A percentile compares a stretch with the other conserved stretches of the same genome.
These are phyloP conservation scores for Alternaria sp. DNA, from an alignment of 2,329 filamentous ascomycete genomes.

Conservation along the genomic window DNA sequence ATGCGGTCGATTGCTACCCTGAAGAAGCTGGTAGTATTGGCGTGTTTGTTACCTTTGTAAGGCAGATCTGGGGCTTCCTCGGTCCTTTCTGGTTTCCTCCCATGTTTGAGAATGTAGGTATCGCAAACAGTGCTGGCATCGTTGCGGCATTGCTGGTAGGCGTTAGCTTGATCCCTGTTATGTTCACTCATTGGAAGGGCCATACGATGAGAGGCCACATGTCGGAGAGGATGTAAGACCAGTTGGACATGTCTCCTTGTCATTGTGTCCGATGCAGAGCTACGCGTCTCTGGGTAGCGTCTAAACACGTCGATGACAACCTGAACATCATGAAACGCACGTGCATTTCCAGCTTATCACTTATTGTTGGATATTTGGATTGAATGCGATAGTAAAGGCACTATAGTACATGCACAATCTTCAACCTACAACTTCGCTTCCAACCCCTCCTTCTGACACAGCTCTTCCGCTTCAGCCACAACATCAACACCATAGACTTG, in stretches of 20 bases:
- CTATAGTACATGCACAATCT: neutral
- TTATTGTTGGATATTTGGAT: neutral
- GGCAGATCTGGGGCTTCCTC: constrained; percentile 56
- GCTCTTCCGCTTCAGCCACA: constrained; percentile 52
- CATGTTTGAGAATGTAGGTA: constrained; percentile 49
- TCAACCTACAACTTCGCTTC: constrained; percentile 30
- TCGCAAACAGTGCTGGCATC: constrained; percentile 47
- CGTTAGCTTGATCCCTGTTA: constrained; percentile 31
- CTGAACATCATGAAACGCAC: neutral
- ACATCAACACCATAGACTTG: constrained; percentile 58
- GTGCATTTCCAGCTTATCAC: neutral
- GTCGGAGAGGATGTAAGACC: constrained; percentile 21
- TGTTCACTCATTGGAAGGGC: constrained; percentile 36
- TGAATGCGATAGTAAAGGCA: neutral
- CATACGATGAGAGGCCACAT: constrained; percentile 25
- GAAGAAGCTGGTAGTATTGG: constrained; percentile 62
- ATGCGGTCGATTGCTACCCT: constrained; percentile 64
- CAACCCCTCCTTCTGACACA: constrained; percentile 48
- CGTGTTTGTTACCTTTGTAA: constrained; percentile 64
- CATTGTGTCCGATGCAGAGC: neutral
- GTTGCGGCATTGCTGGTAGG: constrained; percentile 43
- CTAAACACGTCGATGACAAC: neutral
- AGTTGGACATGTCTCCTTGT: neutral
- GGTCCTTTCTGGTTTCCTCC: constrained; percentile 52
- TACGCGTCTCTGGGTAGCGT: neutral